Percentiles rank a stretch among this genome's conserved stretches.
Evolutionary conservation across 306 rosid genomes (phyloP).

Genomic region (Styphnolobium japonicum): DNA sequence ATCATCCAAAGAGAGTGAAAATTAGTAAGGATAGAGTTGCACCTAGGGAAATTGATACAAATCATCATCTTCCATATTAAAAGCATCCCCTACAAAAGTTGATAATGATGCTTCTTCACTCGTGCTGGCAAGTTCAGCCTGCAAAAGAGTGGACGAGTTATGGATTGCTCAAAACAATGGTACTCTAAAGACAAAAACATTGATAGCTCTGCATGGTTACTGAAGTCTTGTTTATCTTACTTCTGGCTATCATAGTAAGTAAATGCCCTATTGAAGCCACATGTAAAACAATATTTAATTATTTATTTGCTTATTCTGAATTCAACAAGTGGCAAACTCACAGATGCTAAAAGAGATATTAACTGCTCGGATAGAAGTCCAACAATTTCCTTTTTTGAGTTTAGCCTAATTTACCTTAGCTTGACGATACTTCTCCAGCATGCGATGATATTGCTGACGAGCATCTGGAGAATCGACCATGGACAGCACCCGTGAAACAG

Average conservation of each 20-base stretch:
- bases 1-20: conserved; percentile 12
- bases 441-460: conserved; percentile 85
- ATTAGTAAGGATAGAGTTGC: conserved; percentile 14
- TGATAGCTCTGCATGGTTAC: neutral
- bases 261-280: neutral
- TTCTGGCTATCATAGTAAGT: neutral
- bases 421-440: conserved; percentile 72
- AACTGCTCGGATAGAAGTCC: neutral
- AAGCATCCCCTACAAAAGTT: conserved; percentile 32
- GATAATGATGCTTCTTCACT: conserved; percentile 38
- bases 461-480: conserved; percentile 84
- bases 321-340: conserved; percentile 3
- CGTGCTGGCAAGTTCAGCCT: conserved; percentile 69
- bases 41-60: conserved; percentile 37
- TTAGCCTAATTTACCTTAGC: conserved; percentile 62
- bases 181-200: neutral
- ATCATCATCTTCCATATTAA: conserved; percentile 49
- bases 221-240: neutral
- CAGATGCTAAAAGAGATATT: neutral
- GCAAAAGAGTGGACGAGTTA: conserved; percentile 28
- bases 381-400: neutral
- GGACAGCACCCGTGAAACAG: conserved; percentile 81
- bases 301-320: neutral
- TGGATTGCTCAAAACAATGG: neutral
- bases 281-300: neutral